Evolutionary conservation across 169 alveolate genomes (phyloP).

Genomic region (Cryptosporidium ryanae): DNA sequence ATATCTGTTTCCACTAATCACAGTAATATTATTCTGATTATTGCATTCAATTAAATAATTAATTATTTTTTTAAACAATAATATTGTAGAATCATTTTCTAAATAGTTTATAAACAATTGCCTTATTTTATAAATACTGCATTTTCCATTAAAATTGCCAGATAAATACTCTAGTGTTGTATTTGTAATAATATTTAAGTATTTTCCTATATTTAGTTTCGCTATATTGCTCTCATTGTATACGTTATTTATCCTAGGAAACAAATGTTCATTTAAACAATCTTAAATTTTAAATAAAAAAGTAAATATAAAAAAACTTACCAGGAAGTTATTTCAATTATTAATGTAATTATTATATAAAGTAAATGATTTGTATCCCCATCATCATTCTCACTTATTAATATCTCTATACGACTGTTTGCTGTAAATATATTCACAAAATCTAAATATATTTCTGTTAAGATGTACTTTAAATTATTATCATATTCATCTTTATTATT

Average conservation of each 20-base stretch:
- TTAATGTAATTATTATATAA: not conserved
- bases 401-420: not conserved
- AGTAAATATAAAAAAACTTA: not conserved
- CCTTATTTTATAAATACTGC: not conserved
- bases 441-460: not conserved
- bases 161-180: not conserved
- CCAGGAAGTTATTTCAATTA: not conserved
- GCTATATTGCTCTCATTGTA: conserved; percentile 14
- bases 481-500: conserved; percentile 36
- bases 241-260: conserved; percentile 6
- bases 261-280: not conserved
- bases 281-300: not conserved
- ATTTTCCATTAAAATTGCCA: not conserved
- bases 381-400: not conserved
- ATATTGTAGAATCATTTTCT: conserved; percentile 11
- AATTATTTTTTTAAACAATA: conserved; percentile 11
- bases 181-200: conserved; percentile 9
- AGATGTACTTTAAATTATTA: not conserved
- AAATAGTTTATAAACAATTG: conserved; percentile 1
- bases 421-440: not conserved
- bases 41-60: conserved; percentile 19
- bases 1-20: not conserved
- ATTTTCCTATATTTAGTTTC: not conserved
- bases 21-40: conserved; percentile 3
- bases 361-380: not conserved